These are phyloP conservation scores for Monosporascus ibericus DNA, from an alignment of 2,329 filamentous ascomycete species.

Conservation along the genomic window DNA sequence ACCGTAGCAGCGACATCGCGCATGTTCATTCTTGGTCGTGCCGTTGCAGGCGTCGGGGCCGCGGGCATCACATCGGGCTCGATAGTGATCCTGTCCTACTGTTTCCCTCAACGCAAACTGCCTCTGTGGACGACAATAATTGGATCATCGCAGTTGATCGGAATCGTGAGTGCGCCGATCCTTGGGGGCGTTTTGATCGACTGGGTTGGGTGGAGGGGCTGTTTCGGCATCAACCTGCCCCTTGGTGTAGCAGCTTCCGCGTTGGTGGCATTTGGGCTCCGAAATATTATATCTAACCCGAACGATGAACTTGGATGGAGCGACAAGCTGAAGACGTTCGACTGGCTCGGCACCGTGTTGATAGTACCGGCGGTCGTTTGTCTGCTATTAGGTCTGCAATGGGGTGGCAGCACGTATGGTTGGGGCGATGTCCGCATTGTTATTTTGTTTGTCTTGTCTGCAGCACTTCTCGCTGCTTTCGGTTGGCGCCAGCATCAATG, in stretches of 20 bases:
- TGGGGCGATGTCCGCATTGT: neutral
- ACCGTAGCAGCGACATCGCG: neutral
- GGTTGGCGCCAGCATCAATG: conserved; percentile 3
- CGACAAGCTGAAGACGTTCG: conserved; percentile 1
- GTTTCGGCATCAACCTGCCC: conserved; percentile 6
- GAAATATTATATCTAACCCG: neutral
- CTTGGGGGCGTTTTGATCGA: conserved; percentile 4
- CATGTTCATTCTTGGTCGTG: neutral
- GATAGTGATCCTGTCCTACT: neutral
- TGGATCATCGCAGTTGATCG: conserved; percentile 1
- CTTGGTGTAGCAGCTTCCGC: conserved; percentile 1
- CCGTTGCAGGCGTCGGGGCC: neutral
- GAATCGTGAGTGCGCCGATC: conserved; percentile 3
- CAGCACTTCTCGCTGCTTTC: conserved; percentile 1
- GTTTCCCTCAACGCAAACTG: conserved; percentile 1
- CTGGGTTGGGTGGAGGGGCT: conserved; percentile 2
- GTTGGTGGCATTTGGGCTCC: neutral
- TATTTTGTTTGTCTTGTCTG: too few relatives aligned
- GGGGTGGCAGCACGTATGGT: neutral
- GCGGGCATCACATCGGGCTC: too few relatives aligned
- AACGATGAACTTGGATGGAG: neutral
- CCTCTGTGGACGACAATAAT: conserved; percentile 2
- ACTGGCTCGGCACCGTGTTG: conserved; percentile 1
- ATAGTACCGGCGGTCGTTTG: conserved; percentile 1
- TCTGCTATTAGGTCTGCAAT: neutral